Evolutionary conservation across 495 filamentous ascomycete genomes (phyloP), one percentile per base, ranked within the genome.

Genomic region (Astrothelium subdiscretum): DNA sequence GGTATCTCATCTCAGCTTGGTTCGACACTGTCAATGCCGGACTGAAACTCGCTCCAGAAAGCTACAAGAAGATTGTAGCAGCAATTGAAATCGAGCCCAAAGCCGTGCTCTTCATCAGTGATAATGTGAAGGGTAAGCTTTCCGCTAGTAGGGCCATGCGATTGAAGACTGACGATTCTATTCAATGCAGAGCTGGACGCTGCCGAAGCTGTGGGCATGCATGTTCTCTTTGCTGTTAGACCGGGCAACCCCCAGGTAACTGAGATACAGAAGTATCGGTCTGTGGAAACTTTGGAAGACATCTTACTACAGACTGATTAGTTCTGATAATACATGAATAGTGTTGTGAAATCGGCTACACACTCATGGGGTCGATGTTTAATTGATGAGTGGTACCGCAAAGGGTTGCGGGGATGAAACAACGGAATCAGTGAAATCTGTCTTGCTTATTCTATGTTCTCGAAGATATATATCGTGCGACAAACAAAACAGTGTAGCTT

Each of bases 1-100:
- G 75, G 1, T 69, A 74, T 15, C 67, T 78, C 51, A 77, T 89
- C 62, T 72, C 72, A 29, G 82, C 76, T 52, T 87, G 80, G 72
- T 90, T 86, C 64, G 87, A 90, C 70, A 89, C 87, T 5, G 80
- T 85, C 42, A 90, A 84, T 65, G 86, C 87, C n/a, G 87, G 87
- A 8, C 75, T 79, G 64, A 90, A 90, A 76, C 74, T 72, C 58
- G 82, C 87, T 64, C 62, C 67, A 32, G 70, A 63, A 35, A 88
- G 85, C 68, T 90, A 90, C 70, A 69, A 71, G 67, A 80, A 71
- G 62, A 89, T 90, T 63, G 74, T 70, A 12, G 67, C 68, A 59
- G 72, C 77, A 59, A 65, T 79, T n/a, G 72, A 75, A 29, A 63
- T 73, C 20, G 64, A 64, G 26, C 51, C 71, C 5, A 64, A 58